phyloP scores from a whole-genome alignment of 371 early-diverging fungal species.

The Mortierella sp. region DNA sequence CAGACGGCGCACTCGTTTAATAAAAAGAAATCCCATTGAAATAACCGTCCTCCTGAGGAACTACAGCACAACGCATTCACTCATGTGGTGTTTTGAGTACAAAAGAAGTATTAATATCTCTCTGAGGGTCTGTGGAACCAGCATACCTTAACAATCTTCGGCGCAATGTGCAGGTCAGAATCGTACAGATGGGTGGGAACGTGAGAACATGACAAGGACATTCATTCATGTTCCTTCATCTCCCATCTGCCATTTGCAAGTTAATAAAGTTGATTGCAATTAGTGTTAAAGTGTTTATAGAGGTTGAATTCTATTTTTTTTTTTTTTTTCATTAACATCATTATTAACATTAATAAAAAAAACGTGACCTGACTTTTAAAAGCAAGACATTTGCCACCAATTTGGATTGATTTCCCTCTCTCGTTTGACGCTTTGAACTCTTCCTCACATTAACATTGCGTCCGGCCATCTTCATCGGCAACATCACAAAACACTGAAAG shows the following conservation, averaged over 20 bases:
- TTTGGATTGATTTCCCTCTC: neutral
- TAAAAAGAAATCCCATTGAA: no score
- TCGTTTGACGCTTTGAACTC: slow-evolving; percentile 1
- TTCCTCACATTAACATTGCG: no score
- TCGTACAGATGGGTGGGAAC: slow-evolving; percentile 2
- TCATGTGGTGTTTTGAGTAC: neutral
- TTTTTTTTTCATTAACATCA: neutral
- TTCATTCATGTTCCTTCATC: neutral
- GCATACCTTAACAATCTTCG: neutral
- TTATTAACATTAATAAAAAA: neutral
- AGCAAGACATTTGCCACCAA: slow-evolving; percentile 3
- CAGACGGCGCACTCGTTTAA: no score
- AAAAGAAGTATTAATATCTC: neutral
- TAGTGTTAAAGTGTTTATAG: neutral
- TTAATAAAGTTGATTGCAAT: neutral
- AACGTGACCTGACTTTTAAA: neutral
- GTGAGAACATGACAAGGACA: neutral
- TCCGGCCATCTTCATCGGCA: neutral
- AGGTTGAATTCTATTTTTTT: neutral
- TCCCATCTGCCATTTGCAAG: slow-evolving; percentile 1
- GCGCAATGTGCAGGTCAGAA: neutral
- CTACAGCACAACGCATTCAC: no score
- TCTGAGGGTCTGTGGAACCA: slow-evolving; percentile 5
- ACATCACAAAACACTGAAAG: neutral
- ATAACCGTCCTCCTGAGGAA: no score